Base-by-base conservation (phyloP, 768 basidiomycete genomes). In the Suillus paluster region DNA sequence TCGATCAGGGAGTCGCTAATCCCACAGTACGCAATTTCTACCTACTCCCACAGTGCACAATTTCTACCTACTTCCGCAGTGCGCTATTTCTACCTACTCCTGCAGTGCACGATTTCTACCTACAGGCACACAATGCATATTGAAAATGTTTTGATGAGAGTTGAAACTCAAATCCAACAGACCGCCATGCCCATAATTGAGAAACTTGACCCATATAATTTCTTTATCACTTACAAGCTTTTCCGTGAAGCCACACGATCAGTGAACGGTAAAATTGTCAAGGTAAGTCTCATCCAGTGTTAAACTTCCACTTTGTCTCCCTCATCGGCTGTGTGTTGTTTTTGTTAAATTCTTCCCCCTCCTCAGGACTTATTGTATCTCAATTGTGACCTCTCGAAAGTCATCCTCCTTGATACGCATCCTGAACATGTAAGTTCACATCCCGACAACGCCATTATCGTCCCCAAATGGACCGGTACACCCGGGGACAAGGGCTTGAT, bases 151-250 rank as follows among this genome's bases (percentile, higher is more conserved):
- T 30, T 49, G 25, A n/a, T 53, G 25, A 62, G 17, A 56, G 39
- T 56, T 61, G 33, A 64, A 61, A 23, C 10, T 38, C 15, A 38
- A 21, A 30, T 2, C 61, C n/a, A 36, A 23, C 67, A 98, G 94
- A 96, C 94, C 63, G 97, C 94, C 5, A 77, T 83, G 27, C 94
- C 95, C 19, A 84, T 98, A 57, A 78, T 97, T 33, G 95, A 98
- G 71, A 94, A 97, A 80, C 84, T 99, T 41, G 97, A 99, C 74
- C 91, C 93, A 15, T 97, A 94, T 77, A 87, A 88, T 70, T 93
- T 94, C 75, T 96, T 86, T 79, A 85, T 99, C 68, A 86, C 83
- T 33, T 95, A 97, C 75, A 87, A 88, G 58, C 87, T 99, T n/a
- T 97, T 87, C 87, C 88, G 95, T 46, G 96, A 99, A 70, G 86